Evolutionary conservation across 345 rosid species (phyloP).

Genomic region (Camelina neglecta): DNA sequence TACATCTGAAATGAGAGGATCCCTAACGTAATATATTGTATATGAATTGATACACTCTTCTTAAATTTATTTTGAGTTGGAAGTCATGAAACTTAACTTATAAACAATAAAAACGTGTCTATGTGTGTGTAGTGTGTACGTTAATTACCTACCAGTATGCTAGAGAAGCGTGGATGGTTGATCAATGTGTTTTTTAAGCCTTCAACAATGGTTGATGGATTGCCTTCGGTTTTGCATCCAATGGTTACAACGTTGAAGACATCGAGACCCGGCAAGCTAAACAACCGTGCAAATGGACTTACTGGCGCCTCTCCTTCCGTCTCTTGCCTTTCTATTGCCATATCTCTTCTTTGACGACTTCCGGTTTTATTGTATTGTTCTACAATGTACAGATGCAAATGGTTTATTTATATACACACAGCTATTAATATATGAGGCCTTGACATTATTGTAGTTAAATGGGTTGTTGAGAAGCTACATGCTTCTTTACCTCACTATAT

Average conservation of each 20-base stretch:
- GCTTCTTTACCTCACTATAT: not conserved
- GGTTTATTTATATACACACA: not conserved
- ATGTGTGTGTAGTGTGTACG: not conserved
- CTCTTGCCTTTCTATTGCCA: not conserved
- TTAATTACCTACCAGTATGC: not conserved
- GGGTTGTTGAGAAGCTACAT: conserved; percentile 1
- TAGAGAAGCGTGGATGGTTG: conserved; percentile 10
- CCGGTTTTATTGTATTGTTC: not conserved
- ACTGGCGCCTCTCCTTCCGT: not conserved
- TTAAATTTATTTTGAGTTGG: not conserved
- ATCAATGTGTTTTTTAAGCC: conserved; percentile 1
- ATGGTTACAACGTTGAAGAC: not conserved
- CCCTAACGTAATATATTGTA: not conserved
- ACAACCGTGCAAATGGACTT: not conserved
- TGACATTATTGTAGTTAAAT: not conserved
- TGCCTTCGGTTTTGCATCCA: not conserved
- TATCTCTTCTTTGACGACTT: not conserved
- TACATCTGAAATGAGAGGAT: not conserved
- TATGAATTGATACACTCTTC: not conserved
- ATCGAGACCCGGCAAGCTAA: conserved; percentile 2
- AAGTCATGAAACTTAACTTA: not conserved
- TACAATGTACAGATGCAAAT: not conserved
- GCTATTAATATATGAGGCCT: not conserved
- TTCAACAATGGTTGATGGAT: not conserved
- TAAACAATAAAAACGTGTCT: not conserved